phyloP scores from a whole-genome alignment of 2,329 filamentous ascomycete genomes.

The Sporothrix sp. region DNA sequence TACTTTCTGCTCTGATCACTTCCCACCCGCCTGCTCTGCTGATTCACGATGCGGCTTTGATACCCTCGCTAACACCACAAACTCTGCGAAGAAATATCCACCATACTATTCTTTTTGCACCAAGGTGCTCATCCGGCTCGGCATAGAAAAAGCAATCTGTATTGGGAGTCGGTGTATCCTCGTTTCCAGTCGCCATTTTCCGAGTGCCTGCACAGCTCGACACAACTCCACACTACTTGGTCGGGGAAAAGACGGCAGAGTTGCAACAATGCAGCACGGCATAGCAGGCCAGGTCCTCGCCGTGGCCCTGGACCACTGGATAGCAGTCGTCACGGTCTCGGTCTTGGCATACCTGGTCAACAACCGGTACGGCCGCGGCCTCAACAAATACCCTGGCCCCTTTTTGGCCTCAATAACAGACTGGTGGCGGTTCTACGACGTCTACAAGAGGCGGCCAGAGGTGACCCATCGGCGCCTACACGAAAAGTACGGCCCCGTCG shows the following conservation, averaged over 20 bases:
- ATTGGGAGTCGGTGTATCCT: no score
- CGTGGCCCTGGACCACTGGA: conserved; percentile 35
- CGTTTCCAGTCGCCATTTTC: no score
- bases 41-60: neutral
- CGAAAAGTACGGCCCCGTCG: conserved; percentile 60
- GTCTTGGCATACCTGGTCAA: conserved; percentile 34
- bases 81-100: no score
- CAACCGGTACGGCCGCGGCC: conserved; percentile 44
- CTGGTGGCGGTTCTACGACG: conserved; percentile 66
- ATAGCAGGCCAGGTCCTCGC: conserved; percentile 22
- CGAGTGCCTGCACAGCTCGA: no score
- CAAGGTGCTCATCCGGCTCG: no score
- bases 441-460: conserved; percentile 54
- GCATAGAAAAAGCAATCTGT: no score
- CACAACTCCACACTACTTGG: no score
- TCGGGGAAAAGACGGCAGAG: no score
- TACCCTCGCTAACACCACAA: neutral
- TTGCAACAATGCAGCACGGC: no score
- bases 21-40: neutral
- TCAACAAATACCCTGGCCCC: conserved; percentile 65
- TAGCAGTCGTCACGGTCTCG: conserved; percentile 25
- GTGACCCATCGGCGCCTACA: conserved; percentile 60
- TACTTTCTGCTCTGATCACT: no score
- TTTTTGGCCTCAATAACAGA: conserved; percentile 58
- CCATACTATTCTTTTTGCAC: no score